These are phyloP conservation scores for Trametes maxima DNA, from an alignment of 768 basidiomycete species.

Conservation along the genomic window DNA sequence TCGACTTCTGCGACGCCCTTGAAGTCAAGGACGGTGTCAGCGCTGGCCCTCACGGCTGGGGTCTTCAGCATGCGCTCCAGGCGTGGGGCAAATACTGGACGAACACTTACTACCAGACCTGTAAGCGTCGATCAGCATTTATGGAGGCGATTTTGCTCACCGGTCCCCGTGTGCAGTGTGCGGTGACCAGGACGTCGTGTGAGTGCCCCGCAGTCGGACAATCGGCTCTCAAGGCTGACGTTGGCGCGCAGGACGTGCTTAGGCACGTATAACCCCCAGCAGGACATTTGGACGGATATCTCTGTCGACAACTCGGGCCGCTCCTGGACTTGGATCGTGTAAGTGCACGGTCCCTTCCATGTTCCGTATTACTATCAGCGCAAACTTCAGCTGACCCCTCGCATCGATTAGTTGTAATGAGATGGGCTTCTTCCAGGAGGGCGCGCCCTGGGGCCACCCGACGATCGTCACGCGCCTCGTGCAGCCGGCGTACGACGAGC, in stretches of 20 bases:
- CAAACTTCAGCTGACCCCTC: conserved; percentile 47
- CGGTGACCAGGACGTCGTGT: not conserved
- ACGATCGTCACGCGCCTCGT: conserved; percentile 52
- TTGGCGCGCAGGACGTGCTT: conserved; percentile 4
- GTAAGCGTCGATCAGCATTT: conserved; percentile 41
- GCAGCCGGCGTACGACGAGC: conserved; percentile 54
- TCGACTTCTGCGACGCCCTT: conserved; percentile 60
- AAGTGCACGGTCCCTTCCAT: conserved; percentile 6
- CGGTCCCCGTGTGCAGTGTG: conserved; percentile 48
- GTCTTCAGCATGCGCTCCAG: conserved; percentile 54
- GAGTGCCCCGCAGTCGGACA: not conserved
- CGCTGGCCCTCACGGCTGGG: conserved; percentile 56
- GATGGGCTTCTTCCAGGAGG: conserved; percentile 50
- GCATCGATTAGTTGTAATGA: conserved; percentile 59
- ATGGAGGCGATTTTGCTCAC: conserved; percentile 20
- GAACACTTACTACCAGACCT: conserved; percentile 39
- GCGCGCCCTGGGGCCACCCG: conserved; percentile 38
- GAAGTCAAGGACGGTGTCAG: conserved; percentile 55
- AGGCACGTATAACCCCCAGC: conserved; percentile 42
- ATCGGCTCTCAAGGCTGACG: not conserved
- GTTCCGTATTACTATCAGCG: not conserved
- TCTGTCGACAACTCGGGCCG: conserved; percentile 53
- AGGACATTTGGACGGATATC: conserved; percentile 52
- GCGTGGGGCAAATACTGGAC: conserved; percentile 65
- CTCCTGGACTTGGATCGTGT: conserved; percentile 75